Evolutionary conservation across 2,329 filamentous ascomycete genomes (phyloP).

Genomic region (Cytospora paraplurivora): DNA sequence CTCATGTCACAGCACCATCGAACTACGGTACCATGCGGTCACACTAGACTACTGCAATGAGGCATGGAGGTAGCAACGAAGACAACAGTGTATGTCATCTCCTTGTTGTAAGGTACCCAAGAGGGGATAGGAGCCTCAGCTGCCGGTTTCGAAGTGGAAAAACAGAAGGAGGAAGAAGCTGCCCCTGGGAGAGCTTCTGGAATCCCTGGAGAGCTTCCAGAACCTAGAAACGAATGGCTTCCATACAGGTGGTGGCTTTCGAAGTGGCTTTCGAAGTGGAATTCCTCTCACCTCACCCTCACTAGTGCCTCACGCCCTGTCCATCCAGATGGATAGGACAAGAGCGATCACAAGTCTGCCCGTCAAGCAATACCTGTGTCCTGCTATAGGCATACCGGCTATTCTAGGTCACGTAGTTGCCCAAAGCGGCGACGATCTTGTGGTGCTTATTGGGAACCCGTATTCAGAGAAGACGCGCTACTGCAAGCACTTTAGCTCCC

Average conservation of each 20-base stretch:
- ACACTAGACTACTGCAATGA: not conserved
- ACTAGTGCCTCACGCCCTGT: not conserved
- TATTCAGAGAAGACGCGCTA: conserved; percentile 11
- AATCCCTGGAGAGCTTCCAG: not conserved
- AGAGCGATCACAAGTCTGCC: not conserved
- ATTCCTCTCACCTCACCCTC: too few species aligned
- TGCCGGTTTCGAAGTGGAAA: not conserved
- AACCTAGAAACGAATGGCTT: not conserved
- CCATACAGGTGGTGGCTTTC: not conserved
- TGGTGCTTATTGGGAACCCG: conserved; percentile 6
- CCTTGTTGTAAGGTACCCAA: not conserved
- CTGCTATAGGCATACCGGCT: not conserved
- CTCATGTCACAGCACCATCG: too few species aligned
- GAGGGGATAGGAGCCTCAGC: not conserved
- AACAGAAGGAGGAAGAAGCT: not conserved
- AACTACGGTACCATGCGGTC: too few species aligned
- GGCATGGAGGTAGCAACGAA: not conserved
- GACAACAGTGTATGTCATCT: too few species aligned
- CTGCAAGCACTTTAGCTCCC: conserved; percentile 24
- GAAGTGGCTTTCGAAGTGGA: not conserved
- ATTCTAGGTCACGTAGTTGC: not conserved
- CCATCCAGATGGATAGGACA: not conserved
- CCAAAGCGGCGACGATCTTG: conserved; percentile 7
- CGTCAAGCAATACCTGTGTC: conserved; percentile 13
- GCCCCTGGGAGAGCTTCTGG: too few species aligned